Evolutionary conservation across 495 filamentous ascomycete genomes (phyloP).

Genomic region (Evernia prunastri): DNA sequence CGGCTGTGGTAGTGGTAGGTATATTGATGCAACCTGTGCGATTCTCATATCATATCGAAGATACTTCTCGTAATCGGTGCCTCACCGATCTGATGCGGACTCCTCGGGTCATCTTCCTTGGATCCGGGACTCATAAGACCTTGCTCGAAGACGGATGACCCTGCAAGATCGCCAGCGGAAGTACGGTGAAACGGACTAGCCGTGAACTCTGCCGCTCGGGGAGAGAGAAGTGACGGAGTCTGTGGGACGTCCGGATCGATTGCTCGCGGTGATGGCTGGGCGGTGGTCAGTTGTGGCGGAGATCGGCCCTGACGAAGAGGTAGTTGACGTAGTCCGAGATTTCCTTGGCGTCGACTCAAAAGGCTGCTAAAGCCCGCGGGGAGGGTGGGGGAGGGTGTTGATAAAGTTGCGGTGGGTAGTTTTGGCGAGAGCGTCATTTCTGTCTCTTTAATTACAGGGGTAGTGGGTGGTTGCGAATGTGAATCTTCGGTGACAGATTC

Average conservation of each 20-base stretch:
- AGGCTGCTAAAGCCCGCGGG: conserved; percentile 27
- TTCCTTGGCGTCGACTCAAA: conserved; percentile 19
- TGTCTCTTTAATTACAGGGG: not conserved
- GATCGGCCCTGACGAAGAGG: conserved; percentile 15
- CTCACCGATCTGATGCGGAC: conserved; percentile 42
- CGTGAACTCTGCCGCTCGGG: conserved; percentile 44
- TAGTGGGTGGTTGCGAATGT: not conserved
- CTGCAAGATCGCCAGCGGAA: conserved; percentile 33
- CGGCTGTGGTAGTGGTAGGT: not conserved
- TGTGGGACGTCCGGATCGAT: conserved; percentile 35
- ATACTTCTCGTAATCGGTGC: conserved; percentile 48
- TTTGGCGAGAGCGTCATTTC: conserved; percentile 7
- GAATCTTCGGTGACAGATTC: not conserved
- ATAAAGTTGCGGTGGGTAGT: conserved; percentile 1
- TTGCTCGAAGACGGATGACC: conserved; percentile 33
- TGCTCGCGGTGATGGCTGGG: conserved; percentile 7
- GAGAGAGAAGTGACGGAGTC: conserved; percentile 41
- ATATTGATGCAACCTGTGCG: not conserved
- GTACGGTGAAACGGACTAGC: conserved; percentile 35
- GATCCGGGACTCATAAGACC: conserved; percentile 25
- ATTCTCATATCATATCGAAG: conserved; percentile 40
- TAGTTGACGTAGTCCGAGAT: conserved; percentile 16
- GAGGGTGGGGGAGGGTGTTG: conserved; percentile 16
- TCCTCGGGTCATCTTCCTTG: conserved; percentile 42
- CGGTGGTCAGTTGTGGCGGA: conserved; percentile 7